phyloP scores from a whole-genome alignment of 2,329 filamentous ascomycete species.

The Venturia asperata region DNA sequence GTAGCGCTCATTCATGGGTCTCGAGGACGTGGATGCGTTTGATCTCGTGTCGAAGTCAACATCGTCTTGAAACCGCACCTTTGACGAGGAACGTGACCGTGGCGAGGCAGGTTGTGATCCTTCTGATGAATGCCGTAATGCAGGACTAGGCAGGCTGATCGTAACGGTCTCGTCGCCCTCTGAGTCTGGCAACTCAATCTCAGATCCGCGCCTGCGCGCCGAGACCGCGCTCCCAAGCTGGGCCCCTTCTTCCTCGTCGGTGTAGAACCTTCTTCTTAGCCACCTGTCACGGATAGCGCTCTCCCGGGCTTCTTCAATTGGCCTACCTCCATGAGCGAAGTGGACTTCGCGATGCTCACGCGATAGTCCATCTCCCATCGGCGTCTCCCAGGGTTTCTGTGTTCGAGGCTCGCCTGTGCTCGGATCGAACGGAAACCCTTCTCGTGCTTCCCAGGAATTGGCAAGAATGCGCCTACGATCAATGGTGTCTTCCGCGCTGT shows the following conservation, averaged over 20 bases:
- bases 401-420: slow-evolving; percentile 8
- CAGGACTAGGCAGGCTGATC: not conserved
- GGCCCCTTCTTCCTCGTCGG: slow-evolving; percentile 74
- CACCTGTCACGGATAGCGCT: slow-evolving; percentile 58
- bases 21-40: slow-evolving; percentile 65
- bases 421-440: slow-evolving; percentile 14
- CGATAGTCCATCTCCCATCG: not conserved
- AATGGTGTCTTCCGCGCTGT: not conserved
- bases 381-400: not conserved
- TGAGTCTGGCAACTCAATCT: not conserved
- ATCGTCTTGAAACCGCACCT: slow-evolving; percentile 70
- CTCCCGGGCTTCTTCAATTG: slow-evolving; percentile 23
- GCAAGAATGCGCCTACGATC: not conserved
- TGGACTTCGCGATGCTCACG: slow-evolving; percentile 9
- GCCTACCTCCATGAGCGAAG: slow-evolving; percentile 11
- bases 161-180: not conserved
- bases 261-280: slow-evolving; percentile 71
- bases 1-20: slow-evolving; percentile 61
- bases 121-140: not conserved
- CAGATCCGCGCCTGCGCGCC: not conserved
- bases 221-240: not conserved
- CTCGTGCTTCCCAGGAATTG: slow-evolving; percentile 16
- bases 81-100: slow-evolving; percentile 67
- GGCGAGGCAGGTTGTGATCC: slow-evolving; percentile 33
- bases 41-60: slow-evolving; percentile 63